phyloP scores from a whole-genome alignment of 2,329 filamentous ascomycete genomes.

The Aureobasidium sp. region DNA sequence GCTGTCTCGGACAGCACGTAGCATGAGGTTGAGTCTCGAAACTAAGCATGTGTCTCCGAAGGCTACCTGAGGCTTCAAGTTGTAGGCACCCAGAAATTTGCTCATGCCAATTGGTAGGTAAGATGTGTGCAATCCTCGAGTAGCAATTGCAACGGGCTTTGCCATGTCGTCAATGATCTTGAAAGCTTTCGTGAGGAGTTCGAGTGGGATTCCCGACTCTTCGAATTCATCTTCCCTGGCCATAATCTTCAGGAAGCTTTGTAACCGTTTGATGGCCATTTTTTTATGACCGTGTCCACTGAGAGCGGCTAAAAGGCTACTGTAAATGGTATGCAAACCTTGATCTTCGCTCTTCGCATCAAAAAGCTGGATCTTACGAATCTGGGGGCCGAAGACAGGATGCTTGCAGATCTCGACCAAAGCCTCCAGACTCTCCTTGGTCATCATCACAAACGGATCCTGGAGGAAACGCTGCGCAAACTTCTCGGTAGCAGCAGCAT shows the following conservation, averaged over 20 bases:
- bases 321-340: not conserved
- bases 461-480: not conserved
- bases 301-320: no score
- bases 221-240: not conserved
- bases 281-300: no score
- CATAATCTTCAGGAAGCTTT: not conserved
- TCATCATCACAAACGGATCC: not conserved
- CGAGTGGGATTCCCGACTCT: not conserved
- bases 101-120: not conserved
- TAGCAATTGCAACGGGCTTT: not conserved
- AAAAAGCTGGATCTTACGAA: not conserved
- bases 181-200: not conserved
- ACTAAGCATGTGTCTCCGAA: no score
- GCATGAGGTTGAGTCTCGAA: no score
- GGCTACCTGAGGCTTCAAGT: accelerated
- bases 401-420: not conserved
- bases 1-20: no score
- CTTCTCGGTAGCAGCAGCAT: not conserved
- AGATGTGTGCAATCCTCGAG: not conserved
- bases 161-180: no score
- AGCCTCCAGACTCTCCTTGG: not conserved
- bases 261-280: not conserved
- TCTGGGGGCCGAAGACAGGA: not conserved
- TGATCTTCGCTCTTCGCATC: no score
- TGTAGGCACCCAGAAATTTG: not conserved